Base-by-base conservation (phyloP, 805 yeast species). In the Aciculoconidium aculeatum region DNA sequence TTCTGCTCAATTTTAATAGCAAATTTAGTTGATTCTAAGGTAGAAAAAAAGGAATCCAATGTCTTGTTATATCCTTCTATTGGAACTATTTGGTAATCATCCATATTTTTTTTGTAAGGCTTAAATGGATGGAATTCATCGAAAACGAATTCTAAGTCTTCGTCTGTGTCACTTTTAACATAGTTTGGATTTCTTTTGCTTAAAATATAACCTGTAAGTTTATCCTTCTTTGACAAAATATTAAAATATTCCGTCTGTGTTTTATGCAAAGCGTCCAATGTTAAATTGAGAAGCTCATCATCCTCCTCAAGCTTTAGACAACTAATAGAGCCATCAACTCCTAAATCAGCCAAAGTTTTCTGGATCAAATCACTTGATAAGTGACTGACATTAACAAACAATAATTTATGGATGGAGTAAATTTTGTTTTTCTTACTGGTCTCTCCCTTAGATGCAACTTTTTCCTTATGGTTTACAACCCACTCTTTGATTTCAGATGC, bases 1-100 rank as follows among this genome's bases (percentile, higher is more conserved):
- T 81, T 88, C 37, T 76, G 80, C 37, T 85, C 94, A 18, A 82
- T 72, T 34, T 77, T 72, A 32, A 83, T 55, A 0, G 87, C 78
- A 44, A 77, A 74, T 45, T 84, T 85, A 4, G 86, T 75, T 4
- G 94, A 77, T 47, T 90, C 95, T 10, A 88, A 63, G 0, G 90
- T 77, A 0, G 96, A 85, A 50, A 83, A 90, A 48, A 83, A 90
- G 22, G 61, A 65, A 53, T 90, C 98, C 12, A 90, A 67, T 0
- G 96, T 80, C 34, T 72, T 71, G 48, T 86, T 88, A 52, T 86
- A 90, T 0, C 92, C 87, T 6, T 60, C 54, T 9, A 75, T 55
- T 11, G 59, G 61, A 3, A 70, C 61, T 12, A 77, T 46, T 13
- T 60, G 57, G 28, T 46, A 52, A 10, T 44, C 41, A 6, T 57